phyloP scores from a whole-genome alignment of 768 basidiomycete genomes.

The Tylopilus vinaceipallidus region DNA sequence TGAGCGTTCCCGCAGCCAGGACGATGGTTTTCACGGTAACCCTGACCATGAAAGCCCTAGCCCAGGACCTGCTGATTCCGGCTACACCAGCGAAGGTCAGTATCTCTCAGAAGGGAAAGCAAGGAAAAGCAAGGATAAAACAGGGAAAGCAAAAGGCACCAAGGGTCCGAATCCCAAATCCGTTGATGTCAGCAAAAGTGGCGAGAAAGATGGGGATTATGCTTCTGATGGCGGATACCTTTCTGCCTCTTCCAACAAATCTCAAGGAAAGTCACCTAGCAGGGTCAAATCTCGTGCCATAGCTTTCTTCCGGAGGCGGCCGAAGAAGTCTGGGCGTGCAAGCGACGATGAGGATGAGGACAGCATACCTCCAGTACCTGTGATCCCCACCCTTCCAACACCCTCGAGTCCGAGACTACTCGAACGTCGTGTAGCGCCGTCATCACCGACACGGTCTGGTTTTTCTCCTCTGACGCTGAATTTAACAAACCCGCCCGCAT shows the following conservation, averaged over 20 bases:
- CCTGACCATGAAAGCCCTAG: slow-evolving; percentile 14
- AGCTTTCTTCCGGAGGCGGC: slow-evolving; percentile 33
- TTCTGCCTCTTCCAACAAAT: slow-evolving; percentile 34
- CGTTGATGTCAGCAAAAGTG: slow-evolving; percentile 14
- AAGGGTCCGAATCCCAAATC: slow-evolving; percentile 19
- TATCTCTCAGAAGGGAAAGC: slow-evolving; percentile 27
- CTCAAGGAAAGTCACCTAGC: slow-evolving; percentile 27
- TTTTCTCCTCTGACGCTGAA: slow-evolving; percentile 28
- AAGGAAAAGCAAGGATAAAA: slow-evolving; percentile 20
- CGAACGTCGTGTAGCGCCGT: slow-evolving; percentile 21
- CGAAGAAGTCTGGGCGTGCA: slow-evolving; percentile 22
- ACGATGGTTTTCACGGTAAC: slow-evolving; percentile 14
- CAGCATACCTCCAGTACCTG: slow-evolving; percentile 31
- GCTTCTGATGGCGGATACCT: slow-evolving; percentile 32
- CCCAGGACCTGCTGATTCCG: slow-evolving; percentile 19
- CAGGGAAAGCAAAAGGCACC: slow-evolving; percentile 14
- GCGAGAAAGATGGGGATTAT: slow-evolving; percentile 24
- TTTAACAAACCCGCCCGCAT: slow-evolving; percentile 18
- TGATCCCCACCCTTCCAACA: slow-evolving; percentile 24
- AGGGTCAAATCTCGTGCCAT: slow-evolving; percentile 32
- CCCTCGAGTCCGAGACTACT: slow-evolving; percentile 32
- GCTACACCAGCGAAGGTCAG: slow-evolving; percentile 32
- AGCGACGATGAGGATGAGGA: slow-evolving; percentile 34
- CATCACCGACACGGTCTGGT: slow-evolving; percentile 29
- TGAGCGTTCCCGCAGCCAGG: slow-evolving; percentile 23